phyloP scores from a whole-genome alignment of 78 protist species.

The Cavenderia fasciculata region DNA sequence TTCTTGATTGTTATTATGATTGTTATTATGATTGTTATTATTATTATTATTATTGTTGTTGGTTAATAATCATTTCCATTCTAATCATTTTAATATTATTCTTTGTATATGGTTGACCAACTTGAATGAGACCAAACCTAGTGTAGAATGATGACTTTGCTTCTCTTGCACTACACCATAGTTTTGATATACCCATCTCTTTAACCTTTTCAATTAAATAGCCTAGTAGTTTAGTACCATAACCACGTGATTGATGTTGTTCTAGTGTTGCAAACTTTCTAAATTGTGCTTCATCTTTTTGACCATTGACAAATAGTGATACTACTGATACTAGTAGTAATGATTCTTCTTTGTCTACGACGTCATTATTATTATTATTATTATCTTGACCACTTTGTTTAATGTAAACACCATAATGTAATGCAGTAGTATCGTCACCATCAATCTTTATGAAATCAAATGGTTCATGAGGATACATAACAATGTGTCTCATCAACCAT shows the following conservation, averaged over 20 bases:
- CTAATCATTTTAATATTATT: neutral
- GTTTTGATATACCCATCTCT: neutral
- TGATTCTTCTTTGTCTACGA: neutral
- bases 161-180: neutral
- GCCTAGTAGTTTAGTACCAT: neutral
- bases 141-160: neutral
- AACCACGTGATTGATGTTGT: neutral
- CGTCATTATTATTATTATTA: neutral
- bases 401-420: neutral
- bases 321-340: neutral
- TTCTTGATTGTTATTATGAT: no score
- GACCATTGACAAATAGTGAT: neutral
- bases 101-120: neutral
- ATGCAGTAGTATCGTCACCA: neutral
- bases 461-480: neutral
- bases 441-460: neutral
- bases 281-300: neutral
- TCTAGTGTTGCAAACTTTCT: constrained; percentile 1
- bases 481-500: constrained; percentile 2
- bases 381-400: neutral
- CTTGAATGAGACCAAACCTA: neutral
- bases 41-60: no score
- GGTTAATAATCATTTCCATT: no score
- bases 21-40: no score
- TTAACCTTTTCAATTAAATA: neutral